A percentile compares a stretch with the other conserved stretches of the same genome.
These are phyloP conservation scores for Aquilaria sinensis DNA, from an alignment of 345 rosid genomes.

Conservation along the genomic window DNA sequence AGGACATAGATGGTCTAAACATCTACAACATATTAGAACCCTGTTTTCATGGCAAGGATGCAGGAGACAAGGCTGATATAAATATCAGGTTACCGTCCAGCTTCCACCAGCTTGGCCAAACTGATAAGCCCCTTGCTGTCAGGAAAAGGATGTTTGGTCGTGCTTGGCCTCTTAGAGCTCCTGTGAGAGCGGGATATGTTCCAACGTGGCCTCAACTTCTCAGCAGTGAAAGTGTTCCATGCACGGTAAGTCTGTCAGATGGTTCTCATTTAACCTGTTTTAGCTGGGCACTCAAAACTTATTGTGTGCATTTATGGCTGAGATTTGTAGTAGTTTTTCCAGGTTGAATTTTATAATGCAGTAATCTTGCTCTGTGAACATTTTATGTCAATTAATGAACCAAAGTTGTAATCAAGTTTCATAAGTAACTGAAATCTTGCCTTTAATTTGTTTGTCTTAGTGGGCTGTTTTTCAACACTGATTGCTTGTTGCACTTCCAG, in stretches of 20 bases:
- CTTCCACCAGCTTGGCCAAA: conserved; percentile 50
- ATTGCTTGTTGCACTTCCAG: no score
- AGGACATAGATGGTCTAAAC: conserved; percentile 52
- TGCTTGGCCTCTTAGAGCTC: conserved; percentile 82
- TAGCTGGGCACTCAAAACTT: no score
- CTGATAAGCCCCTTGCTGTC: conserved; percentile 62
- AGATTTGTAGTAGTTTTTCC: no score
- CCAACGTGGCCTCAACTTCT: conserved; percentile 87
- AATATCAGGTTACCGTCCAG: conserved; percentile 55
- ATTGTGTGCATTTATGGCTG: no score
- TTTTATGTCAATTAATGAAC: no score
- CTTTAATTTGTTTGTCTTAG: no score
- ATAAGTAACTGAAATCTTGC: no score
- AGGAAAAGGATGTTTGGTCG: conserved; percentile 86
- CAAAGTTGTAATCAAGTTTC: no score
- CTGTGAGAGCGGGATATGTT: conserved; percentile 75
- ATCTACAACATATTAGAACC: conserved; percentile 85
- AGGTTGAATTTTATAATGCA: no score
- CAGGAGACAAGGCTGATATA: conserved; percentile 10
- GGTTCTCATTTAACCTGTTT: neutral
- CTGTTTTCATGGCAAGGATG: conserved; percentile 43
- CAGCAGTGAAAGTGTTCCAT: conserved; percentile 30
- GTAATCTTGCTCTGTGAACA: no score
- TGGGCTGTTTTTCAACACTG: no score
- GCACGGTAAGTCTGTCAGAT: conserved; percentile 47